Conservation (phyloP, 164 flowering plant genomes). For the Annona squamosa region DNA sequence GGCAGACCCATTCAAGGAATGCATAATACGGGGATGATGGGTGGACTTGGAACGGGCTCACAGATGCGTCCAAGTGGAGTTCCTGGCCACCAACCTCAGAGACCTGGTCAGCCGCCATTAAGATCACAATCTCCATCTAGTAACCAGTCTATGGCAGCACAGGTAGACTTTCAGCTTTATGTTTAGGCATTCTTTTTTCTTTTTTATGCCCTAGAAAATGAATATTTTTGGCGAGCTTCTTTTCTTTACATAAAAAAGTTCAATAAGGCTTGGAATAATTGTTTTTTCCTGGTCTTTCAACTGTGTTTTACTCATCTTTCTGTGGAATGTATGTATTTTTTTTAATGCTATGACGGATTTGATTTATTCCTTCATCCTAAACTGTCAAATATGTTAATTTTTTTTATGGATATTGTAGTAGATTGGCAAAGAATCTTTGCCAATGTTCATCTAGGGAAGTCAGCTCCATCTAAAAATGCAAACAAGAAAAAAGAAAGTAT, state of each 20-base stretch:
- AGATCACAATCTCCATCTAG: conserved; percentile 41
- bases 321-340: no score
- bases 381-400: no score
- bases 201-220: neutral
- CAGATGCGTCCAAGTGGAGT: conserved; percentile 50
- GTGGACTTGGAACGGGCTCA: conserved; percentile 42
- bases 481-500: no score
- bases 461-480: no score
- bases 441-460: no score
- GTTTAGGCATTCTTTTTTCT: neutral
- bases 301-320: no score
- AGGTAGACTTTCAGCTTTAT: conserved; percentile 35
- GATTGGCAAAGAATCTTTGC: no score
- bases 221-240: neutral
- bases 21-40: conserved; percentile 48
- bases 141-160: conserved; percentile 39
- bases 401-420: no score
- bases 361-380: no score
- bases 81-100: conserved; percentile 40
- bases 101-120: conserved; percentile 43
- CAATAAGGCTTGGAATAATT: neutral
- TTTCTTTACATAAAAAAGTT: neutral
- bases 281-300: neutral
- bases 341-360: no score
- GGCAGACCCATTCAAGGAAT: conserved; percentile 41